Base-by-base conservation (phyloP, 2,329 filamentous ascomycete genomes). In the Albophoma yamanashiensis region DNA sequence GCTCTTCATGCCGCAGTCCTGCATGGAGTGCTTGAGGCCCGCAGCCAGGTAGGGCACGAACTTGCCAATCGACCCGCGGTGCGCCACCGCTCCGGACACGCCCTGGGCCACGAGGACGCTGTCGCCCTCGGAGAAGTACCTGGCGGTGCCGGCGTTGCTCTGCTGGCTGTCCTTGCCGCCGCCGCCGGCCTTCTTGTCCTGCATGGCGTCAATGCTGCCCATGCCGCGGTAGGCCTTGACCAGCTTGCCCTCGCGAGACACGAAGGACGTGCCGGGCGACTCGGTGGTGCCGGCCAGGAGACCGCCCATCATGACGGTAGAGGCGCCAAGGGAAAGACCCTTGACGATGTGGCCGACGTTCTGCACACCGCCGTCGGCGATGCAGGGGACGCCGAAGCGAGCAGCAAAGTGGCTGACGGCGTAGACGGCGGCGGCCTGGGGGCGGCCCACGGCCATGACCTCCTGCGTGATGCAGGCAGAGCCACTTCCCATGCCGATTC, bases 321-420 rank as follows among this genome's bases (percentile, higher is more conserved):
- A 91, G 61, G 94, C 94, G 67, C 94, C 94, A 64, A 99, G 87
- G 55, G 94, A 88, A 66, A 99, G 87, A 73, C 92, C 93, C 84
- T 99, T 99, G 76, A 99, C 94, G 66, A 99, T 97, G 80, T 99
- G 95, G 59, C 94, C 94, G 66, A 99, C 90, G 72, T 99, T 99
- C 78, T 99, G 94, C 67, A 99, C 89, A 77, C 94, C 94, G 69
- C 94, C 94, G 69, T 99, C 94, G 62, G 94, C 94, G 72, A 99
- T 97, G 78, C 93, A 97, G 61, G 94, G 94, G 67, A 99, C 92
- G 63, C 95, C 94, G 70, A 99, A 99, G 67, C 87, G 88, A 61
- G 89, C 89, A 58, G 94, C 93, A 70, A 99, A 99, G 59, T 85
- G 81, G 70, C 90, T 88, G 68, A 99, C 94, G 67, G 88, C 90